Conservation (phyloP, 371 early-diverging fungal species). For the Globomyces sp. region DNA sequence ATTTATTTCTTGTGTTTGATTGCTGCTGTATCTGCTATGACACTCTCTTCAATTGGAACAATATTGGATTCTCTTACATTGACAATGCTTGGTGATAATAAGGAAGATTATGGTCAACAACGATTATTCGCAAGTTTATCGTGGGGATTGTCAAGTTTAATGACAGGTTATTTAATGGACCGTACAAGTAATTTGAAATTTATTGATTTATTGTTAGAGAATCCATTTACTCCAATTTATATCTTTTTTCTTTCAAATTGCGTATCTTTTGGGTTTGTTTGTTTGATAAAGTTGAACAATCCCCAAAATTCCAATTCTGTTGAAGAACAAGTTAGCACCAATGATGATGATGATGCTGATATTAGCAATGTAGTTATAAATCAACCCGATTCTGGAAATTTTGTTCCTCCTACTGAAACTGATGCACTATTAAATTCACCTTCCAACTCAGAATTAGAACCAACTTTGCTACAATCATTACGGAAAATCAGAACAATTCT, state of each 20-base stretch:
- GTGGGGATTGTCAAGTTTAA: slow-evolving; percentile 11
- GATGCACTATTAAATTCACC: not conserved
- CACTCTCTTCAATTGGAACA: not conserved
- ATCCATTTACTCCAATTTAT: not conserved
- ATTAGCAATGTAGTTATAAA: not conserved
- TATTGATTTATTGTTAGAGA: not conserved
- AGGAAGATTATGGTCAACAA: slow-evolving; percentile 20
- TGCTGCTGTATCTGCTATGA: not conserved
- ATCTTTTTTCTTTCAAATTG: slow-evolving; percentile 1
- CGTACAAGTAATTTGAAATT: slow-evolving; percentile 2
- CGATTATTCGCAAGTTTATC: slow-evolving; percentile 18
- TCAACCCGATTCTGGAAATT: not conserved
- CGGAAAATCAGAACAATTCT: not conserved
- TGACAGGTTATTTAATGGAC: slow-evolving; percentile 17
- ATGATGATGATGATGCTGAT: not conserved
- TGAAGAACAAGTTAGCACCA: not conserved
- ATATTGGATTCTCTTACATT: slow-evolving; percentile 19
- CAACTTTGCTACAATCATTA: not conserved
- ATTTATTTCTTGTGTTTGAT: not conserved
- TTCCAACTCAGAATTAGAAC: not conserved
- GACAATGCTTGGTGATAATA: slow-evolving; percentile 13
- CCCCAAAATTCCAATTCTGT: not conserved
- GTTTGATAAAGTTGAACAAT: not conserved
- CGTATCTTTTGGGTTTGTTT: not conserved
- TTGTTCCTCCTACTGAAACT: not conserved